Base-by-base conservation (phyloP, 1,284 basidiomycete genomes). In the Boletus hoseneyae region DNA sequence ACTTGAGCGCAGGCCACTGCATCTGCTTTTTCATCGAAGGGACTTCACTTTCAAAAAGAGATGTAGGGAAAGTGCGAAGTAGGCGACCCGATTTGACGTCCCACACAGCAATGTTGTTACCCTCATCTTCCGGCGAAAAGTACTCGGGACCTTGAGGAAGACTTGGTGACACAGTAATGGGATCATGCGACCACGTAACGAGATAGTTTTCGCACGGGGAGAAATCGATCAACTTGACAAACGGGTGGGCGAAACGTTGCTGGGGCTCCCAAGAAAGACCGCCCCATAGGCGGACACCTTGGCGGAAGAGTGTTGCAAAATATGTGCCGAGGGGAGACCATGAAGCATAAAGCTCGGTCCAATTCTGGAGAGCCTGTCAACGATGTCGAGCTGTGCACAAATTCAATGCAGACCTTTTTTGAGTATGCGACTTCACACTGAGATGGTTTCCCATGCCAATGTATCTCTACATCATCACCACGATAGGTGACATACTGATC, bases 261-360 rank as follows among this genome's bases (percentile, higher is more conserved):
- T 90, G 83, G 47, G 82, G 83, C 59, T 88, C 83, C 84, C 91
- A 97, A 16, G 90, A 91, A 29, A 84, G 70, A 23, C 97, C 97
- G 49, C 93, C 96, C 93, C 95, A 99, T 39, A 99, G 79, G 40
- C 93, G 90, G 53, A 98, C 90, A 72, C 97, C 97, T 70, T 94
- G 95, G 40, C 92, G 83, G 70, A 98, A 97, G 50, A 98, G 82
- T 9, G 97, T 97, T 42, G 94, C 87, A 54, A 99, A 79, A 68
- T 88, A 93, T 19, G 96, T 98, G 48, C 97, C 97, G 52, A 90
- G 79, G 30, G 96, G 95, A 33, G 97, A 98, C 97, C 97, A 99
- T 44, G 92, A 89, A 37, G 95, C 88, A 73, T 98, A 99, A 39
- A 97, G 87, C 65, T 99, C 94, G 63, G 93, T 97, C 94, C 97